Conservation (phyloP, 2,329 filamentous ascomycete species). For the Cercospora sp. region DNA sequence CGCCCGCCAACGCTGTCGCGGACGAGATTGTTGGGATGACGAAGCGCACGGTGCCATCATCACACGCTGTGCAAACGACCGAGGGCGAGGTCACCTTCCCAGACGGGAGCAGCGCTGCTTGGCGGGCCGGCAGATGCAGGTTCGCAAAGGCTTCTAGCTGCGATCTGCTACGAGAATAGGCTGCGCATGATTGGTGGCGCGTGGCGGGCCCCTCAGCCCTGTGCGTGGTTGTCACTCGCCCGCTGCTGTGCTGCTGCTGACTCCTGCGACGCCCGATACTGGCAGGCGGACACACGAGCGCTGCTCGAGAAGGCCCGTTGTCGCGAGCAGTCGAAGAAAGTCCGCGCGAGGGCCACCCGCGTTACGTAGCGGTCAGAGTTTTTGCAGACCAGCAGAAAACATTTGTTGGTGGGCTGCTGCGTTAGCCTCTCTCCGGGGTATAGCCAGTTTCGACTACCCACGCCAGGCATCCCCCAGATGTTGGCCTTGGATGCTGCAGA, state of each 20-base stretch:
- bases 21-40: not conserved
- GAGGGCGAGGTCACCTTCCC: conserved; percentile 15
- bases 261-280: not conserved
- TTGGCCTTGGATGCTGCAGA: not conserved
- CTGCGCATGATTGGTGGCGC: conserved; percentile 2
- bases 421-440: not conserved
- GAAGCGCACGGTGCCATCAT: not conserved
- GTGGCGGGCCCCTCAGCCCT: conserved; percentile 1
- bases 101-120: conserved; percentile 10
- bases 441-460: not conserved
- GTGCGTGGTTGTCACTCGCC: not conserved
- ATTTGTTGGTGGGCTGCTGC: not conserved
- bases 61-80: not conserved
- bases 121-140: conserved; percentile 1
- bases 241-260: not conserved
- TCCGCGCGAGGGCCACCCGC: not conserved
- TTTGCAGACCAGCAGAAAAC: not conserved
- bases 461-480: not conserved
- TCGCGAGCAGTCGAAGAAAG: too few species aligned
- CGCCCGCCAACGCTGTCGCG: not conserved
- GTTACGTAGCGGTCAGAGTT: not conserved
- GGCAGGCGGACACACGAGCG: not conserved
- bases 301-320: not conserved
- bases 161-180: conserved; percentile 9
- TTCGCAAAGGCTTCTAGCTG: conserved; percentile 11